Evolutionary conservation across 169 alveolate species (phyloP), one percentile per base, ranked within the genome.

Genomic region (Amoebophrya sp.): DNA sequence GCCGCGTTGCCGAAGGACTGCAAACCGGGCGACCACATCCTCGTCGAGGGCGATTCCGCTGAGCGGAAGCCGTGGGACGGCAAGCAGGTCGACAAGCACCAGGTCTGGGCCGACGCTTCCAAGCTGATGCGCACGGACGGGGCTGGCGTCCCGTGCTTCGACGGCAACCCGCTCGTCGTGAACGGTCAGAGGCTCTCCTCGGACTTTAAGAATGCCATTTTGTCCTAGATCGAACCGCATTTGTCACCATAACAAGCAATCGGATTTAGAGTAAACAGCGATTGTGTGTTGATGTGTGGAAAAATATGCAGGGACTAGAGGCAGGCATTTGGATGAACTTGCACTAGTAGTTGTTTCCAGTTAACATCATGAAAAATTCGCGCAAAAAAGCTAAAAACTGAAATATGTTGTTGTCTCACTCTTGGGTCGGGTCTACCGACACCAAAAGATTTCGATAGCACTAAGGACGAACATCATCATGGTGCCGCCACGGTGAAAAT

Each of bases 1-100:
- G 83, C 83, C 35, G 83, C 32, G 10, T 25, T 66, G 83, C 83
- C 83, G 10, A 2, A 66, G 1, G 32, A n/a, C 39, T 66, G 83
- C 35, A 66, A 66, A 25, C 83, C 83, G 35, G 83, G 83, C 83
- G 83, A 66, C 83, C 32, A 12, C 83, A 25, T 66, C 10, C 83
- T 66, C 10, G 83, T 66, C 32, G 83, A 66, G 35, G 83, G 83
- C 7, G 83, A 66, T 3, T 0, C 83, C 1, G 2, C 23, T 41
- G 38, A 25, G 83, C 12, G 83, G 1, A 66, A 66, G 83, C 83
- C 83, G 83, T 66, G 83, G 83, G 35, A 18, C 83, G 83, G 83
- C 7, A 66, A 66, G 83, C 39, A 66, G 83, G 83, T 66, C 2
- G 35, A 66, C 29, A 66, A 66, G 35, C 83, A 66, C 83, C 29